Percentiles rank a stretch among this genome's conserved stretches.
Evolutionary conservation across 495 filamentous ascomycete species (phyloP).

Genomic region (Penicillium cosmopolitanum): DNA sequence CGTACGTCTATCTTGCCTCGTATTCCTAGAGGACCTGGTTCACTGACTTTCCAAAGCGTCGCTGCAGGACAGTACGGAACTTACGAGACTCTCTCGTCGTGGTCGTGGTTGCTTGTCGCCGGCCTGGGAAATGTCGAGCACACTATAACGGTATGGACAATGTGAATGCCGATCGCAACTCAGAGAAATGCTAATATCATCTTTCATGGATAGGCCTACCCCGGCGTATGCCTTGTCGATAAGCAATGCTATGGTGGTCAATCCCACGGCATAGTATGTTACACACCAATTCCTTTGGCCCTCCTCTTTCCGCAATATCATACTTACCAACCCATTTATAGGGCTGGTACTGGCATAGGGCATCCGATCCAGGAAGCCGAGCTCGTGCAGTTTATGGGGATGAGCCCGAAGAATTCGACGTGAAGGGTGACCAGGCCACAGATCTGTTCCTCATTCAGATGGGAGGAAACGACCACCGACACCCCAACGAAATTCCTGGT

Average conservation of each 20-base stretch:
- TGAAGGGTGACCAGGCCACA: conserved; percentile 58
- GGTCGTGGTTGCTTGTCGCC: conserved; percentile 57
- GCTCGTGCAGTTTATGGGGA: conserved; percentile 53
- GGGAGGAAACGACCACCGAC: conserved; percentile 68
- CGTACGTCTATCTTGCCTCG: conserved; percentile 28
- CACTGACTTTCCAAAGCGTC: conserved; percentile 23
- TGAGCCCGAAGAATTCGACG: conserved; percentile 63
- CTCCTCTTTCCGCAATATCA: not conserved
- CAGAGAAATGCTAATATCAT: not conserved
- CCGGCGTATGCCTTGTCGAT: conserved; percentile 64
- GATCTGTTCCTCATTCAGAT: conserved; percentile 71
- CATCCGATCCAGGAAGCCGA: conserved; percentile 60
- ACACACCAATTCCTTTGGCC: not conserved
- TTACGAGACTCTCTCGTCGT: conserved; percentile 65
- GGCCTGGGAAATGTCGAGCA: conserved; percentile 68
- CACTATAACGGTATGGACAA: conserved; percentile 52
- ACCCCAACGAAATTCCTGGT: conserved; percentile 59
- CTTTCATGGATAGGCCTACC: conserved; percentile 46
- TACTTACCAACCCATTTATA: conserved; percentile 28
- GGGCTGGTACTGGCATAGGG: conserved; percentile 68
- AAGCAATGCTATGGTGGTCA: conserved; percentile 57
- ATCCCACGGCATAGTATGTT: conserved; percentile 36
- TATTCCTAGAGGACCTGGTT: not conserved
- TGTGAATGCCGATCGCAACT: not conserved
- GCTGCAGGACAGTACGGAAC: conserved; percentile 63